A percentile compares a stretch with the other conserved stretches of the same genome.
These are phyloP conservation scores for Mycotypha africana DNA, from an alignment of 371 early-diverging fungal genomes.

Conservation along the genomic window DNA sequence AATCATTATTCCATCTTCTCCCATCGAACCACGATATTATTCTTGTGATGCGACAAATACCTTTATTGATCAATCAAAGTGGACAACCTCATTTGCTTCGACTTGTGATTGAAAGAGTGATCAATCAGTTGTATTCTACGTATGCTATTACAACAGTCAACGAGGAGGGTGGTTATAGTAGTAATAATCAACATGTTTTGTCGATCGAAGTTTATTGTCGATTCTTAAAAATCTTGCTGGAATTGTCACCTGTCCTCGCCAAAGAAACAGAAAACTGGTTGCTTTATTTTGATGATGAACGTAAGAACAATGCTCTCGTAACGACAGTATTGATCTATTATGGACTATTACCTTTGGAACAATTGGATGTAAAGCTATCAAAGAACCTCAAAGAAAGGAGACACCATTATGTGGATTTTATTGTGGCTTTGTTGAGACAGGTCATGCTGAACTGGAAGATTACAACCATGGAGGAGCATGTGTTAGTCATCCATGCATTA, in stretches of 20 bases:
- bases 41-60: slow-evolving; percentile 66
- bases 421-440: slow-evolving; percentile 66
- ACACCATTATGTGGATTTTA: slow-evolving; percentile 58
- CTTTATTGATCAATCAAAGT: slow-evolving; percentile 60
- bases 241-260: slow-evolving; percentile 65
- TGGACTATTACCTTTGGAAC: slow-evolving; percentile 67
- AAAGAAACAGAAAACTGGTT: slow-evolving; percentile 88
- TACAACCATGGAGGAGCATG: slow-evolving; percentile 67
- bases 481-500: slow-evolving; percentile 62
- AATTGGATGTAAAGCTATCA: slow-evolving; percentile 83
- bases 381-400: slow-evolving; percentile 57
- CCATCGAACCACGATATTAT: slow-evolving; percentile 82
- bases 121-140: slow-evolving; percentile 72
- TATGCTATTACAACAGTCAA: too few species aligned
- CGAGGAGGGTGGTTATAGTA: too few species aligned
- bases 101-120: slow-evolving; percentile 75
- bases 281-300: slow-evolving; percentile 84
- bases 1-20: slow-evolving; percentile 56
- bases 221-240: slow-evolving; percentile 77
- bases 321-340: slow-evolving; percentile 74
- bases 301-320: slow-evolving; percentile 81
- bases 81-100: slow-evolving; percentile 58
- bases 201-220: slow-evolving; percentile 79
- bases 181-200: too few species aligned
- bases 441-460: slow-evolving; percentile 63